Evolutionary conservation across 2,329 filamentous ascomycete species (phyloP).

Genomic region (Paraphoma sp.): DNA sequence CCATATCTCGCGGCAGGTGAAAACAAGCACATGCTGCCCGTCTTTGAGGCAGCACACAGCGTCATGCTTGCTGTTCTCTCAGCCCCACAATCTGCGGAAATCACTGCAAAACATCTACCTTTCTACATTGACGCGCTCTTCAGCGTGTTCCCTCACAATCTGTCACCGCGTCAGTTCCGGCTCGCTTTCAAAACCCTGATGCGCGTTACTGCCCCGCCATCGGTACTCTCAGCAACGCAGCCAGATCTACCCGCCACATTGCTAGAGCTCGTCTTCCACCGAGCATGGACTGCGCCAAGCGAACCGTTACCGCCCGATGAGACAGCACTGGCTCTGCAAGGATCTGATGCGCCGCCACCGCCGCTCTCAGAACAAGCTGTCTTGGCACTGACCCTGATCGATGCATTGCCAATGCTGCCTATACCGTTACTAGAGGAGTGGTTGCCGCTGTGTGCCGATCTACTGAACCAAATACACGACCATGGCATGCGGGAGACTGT

Average conservation of each 20-base stretch:
- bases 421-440: conserved; percentile 77
- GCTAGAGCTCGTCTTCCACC: conserved; percentile 77
- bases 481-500: conserved; percentile 67
- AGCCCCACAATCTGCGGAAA: conserved; percentile 74
- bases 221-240: conserved; percentile 73
- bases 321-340: conserved; percentile 45
- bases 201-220: conserved; percentile 81
- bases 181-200: conserved; percentile 87
- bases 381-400: conserved; percentile 77
- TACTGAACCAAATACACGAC: conserved; percentile 70
- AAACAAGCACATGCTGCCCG: conserved; percentile 64
- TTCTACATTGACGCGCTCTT: conserved; percentile 86
- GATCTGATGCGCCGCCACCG: conserved; percentile 41
- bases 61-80: conserved; percentile 81
- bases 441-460: conserved; percentile 73
- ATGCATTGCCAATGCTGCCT: conserved; percentile 77
- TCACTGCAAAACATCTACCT: conserved; percentile 75
- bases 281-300: conserved; percentile 63
- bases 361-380: conserved; percentile 79
- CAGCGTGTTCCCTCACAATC: conserved; percentile 75
- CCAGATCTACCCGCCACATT: conserved; percentile 81
- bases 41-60: conserved; percentile 91
- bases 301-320: conserved; percentile 49
- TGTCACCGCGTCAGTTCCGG: conserved; percentile 85
- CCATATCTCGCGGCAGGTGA: conserved; percentile 72